These are phyloP conservation scores for Phytophthora macrochlamydospora DNA, from an alignment of 352 stramenopile genomes.

Conservation along the genomic window DNA sequence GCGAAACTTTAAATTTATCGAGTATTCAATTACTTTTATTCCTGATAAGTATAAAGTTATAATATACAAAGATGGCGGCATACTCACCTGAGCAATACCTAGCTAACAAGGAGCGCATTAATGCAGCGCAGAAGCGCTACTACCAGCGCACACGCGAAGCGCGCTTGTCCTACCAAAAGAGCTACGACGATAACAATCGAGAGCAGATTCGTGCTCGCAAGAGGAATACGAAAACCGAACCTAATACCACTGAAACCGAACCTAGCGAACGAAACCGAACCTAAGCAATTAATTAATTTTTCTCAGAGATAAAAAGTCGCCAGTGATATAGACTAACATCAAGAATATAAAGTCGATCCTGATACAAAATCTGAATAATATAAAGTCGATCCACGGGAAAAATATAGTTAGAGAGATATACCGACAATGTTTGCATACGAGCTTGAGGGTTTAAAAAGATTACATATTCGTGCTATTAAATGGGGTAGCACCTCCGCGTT, in stretches of 20 bases:
- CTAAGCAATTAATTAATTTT: conserved; percentile 16
- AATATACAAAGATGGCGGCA: no score
- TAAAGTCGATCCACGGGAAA: conserved; percentile 7
- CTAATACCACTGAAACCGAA: conserved; percentile 1
- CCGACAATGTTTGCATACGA: conserved; percentile 3
- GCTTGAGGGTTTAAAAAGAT: background rate
- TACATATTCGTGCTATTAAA: no score
- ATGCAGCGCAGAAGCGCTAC: no score
- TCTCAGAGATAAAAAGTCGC: conserved; percentile 4
- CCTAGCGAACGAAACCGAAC: conserved; percentile 1
- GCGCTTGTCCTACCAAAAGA: background rate
- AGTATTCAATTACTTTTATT: no score
- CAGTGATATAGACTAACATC: background rate
- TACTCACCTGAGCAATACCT: no score
- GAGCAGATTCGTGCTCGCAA: background rate
- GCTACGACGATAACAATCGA: background rate
- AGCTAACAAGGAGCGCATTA: no score
- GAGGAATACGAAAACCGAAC: background rate
- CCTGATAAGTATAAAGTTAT: no score
- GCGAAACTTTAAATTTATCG: no score
- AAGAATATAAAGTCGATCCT: conserved; percentile 15
- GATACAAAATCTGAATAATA: conserved; percentile 4
- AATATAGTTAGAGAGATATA: conserved; percentile 4
- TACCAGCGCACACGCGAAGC: no score
- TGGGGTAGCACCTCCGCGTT: no score